Conservation (phyloP, 257 asterid genomes). For the Capsicum rhomboideum region DNA sequence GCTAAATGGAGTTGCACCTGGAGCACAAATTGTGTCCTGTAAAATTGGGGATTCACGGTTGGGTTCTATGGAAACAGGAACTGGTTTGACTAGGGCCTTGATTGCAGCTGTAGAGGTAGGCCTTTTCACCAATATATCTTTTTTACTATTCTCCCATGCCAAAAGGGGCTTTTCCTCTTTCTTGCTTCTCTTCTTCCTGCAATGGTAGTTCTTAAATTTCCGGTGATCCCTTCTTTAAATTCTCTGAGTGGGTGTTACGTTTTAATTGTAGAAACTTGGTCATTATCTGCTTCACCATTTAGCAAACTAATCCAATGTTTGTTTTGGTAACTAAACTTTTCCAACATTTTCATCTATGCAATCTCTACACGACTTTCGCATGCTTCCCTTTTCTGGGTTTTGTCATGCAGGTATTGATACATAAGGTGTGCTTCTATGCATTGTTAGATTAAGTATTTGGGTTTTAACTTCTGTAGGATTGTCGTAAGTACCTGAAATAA, state of each 20-base stretch:
- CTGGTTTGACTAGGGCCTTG: conserved; percentile 91
- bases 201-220: background rate
- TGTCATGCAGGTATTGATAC: background rate
- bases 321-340: background rate
- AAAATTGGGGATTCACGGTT: conserved; percentile 96
- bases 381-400: background rate
- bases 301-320: background rate
- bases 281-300: background rate
- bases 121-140: background rate
- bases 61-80: conserved; percentile 99
- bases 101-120: conserved; percentile 94
- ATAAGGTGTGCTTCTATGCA: background rate
- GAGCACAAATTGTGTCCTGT: conserved; percentile 94
- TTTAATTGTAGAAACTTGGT: background rate
- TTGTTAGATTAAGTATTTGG: background rate
- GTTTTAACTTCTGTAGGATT: background rate
- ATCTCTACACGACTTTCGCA: background rate
- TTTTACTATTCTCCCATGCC: background rate
- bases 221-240: background rate
- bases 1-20: conserved; percentile 98
- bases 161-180: background rate
- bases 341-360: background rate
- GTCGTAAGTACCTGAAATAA: background rate
- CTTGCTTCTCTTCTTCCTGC: background rate
- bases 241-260: background rate